phyloP scores from a whole-genome alignment of 140 eudicot genomes.

The Bidens hawaiensis region DNA sequence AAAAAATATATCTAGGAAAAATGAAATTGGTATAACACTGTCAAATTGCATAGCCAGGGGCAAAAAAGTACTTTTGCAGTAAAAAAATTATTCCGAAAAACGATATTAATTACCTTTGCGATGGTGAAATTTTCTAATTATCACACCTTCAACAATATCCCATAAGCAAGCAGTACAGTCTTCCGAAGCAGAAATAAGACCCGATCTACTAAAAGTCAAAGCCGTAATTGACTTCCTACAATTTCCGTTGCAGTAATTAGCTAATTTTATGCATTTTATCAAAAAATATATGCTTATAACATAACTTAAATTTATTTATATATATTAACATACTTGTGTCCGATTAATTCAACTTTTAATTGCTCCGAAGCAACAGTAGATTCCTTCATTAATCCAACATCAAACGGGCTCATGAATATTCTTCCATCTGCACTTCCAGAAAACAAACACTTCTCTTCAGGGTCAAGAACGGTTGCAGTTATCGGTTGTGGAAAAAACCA shows the following conservation, averaged over 20 bases:
- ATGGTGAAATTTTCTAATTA: slow-evolving; percentile 37
- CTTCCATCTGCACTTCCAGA: slow-evolving; percentile 53
- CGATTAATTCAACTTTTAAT: slow-evolving; percentile 32
- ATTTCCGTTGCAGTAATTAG: background rate
- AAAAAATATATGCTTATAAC: slow-evolving; percentile 4
- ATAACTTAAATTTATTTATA: background rate
- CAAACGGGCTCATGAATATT: slow-evolving; percentile 34
- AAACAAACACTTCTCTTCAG: slow-evolving; percentile 32
- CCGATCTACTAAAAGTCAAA: slow-evolving; percentile 30
- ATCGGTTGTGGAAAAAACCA: slow-evolving; percentile 32
- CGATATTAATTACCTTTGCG: slow-evolving; percentile 26
- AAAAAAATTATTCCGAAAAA: background rate
- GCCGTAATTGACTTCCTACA: slow-evolving; percentile 40
- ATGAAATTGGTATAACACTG: too few relatives aligned
- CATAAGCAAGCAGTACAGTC: slow-evolving; percentile 46
- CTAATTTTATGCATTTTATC: background rate
- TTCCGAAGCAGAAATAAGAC: slow-evolving; percentile 47
- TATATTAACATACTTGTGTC: slow-evolving; percentile 29
- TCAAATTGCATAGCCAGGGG: background rate
- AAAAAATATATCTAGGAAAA: too few relatives aligned
- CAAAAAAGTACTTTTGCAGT: background rate
- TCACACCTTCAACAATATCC: slow-evolving; percentile 39
- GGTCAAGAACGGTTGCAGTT: slow-evolving; percentile 41
- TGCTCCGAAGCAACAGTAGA: slow-evolving; percentile 10
- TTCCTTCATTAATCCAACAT: slow-evolving; percentile 32